Evolutionary conservation across 139 green algal species (phyloP).

Genomic region (Picocystis salinarum): DNA sequence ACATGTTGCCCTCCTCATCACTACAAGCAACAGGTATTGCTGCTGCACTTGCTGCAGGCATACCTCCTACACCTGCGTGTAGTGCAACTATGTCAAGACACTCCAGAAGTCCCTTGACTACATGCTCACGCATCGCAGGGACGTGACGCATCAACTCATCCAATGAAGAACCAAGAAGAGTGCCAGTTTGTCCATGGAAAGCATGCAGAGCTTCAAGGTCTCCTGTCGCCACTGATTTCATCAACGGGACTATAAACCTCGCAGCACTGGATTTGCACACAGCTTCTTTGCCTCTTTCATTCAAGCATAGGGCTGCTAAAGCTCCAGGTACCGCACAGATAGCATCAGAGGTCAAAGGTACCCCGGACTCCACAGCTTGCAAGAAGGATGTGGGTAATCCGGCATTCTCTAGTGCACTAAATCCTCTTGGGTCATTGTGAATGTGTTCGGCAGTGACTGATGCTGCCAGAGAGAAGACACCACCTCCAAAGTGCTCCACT

Average conservation of each 20-base stretch:
- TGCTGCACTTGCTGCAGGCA: too few species aligned
- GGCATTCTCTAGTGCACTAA: slow-evolving; percentile 41
- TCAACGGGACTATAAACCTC: slow-evolving; percentile 47
- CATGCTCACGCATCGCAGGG: slow-evolving; percentile 38
- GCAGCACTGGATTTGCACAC: slow-evolving; percentile 42
- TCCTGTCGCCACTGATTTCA: too few species aligned
- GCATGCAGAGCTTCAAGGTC: too few species aligned
- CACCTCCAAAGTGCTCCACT: slow-evolving; percentile 55
- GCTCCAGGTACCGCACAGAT: slow-evolving; percentile 52
- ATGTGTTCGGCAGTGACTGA: slow-evolving; percentile 71
- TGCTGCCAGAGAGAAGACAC: slow-evolving; percentile 69
- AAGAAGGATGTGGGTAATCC: slow-evolving; percentile 65
- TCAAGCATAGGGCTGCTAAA: slow-evolving; percentile 76
- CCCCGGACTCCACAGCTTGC: slow-evolving; percentile 26
- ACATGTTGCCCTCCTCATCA: too few species aligned
- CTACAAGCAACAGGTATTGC: too few species aligned
- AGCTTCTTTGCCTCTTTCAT: slow-evolving; percentile 35
- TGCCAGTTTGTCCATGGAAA: slow-evolving; percentile 48
- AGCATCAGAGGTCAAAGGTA: slow-evolving; percentile 50
- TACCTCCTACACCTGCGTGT: too few species aligned
- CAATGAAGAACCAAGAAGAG: slow-evolving; percentile 49
- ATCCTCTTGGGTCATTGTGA: slow-evolving; percentile 79
- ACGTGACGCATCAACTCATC: slow-evolving; percentile 85
- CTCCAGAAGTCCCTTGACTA: too few species aligned
- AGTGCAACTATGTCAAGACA: too few species aligned